Conservation (phyloP, 2,329 filamentous ascomycete genomes). For the Fusarium papillatum region DNA sequence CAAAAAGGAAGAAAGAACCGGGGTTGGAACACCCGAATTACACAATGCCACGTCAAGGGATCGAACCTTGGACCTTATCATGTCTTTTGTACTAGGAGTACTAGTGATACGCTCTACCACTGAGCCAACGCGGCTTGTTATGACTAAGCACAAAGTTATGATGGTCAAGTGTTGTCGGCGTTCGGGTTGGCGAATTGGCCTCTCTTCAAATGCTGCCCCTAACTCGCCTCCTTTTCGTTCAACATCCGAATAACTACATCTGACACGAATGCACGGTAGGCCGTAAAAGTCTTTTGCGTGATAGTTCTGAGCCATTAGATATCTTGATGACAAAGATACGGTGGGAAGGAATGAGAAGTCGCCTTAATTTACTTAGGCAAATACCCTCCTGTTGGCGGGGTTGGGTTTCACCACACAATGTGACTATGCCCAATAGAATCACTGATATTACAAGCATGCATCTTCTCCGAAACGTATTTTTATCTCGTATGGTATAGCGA, state of each 20-base stretch:
- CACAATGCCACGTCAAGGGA: neutral
- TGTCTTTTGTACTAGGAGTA: neutral
- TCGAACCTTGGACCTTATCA: conserved; percentile 3
- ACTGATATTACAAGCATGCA: neutral
- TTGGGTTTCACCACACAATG: no score
- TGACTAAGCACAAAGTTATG: neutral
- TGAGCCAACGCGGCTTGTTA: neutral
- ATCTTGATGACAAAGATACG: neutral
- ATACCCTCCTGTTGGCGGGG: neutral
- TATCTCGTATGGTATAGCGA: neutral
- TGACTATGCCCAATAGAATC: neutral
- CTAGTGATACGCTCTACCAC: conserved; percentile 2
- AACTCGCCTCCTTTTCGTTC: neutral
- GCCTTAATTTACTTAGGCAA: neutral
- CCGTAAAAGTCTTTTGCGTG: no score
- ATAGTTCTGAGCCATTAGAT: no score
- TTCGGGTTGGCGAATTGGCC: neutral
- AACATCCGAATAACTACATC: neutral
- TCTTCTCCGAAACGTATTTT: neutral
- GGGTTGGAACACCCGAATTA: neutral
- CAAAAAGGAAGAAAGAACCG: neutral
- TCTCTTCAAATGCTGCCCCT: neutral
- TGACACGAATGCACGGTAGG: no score
- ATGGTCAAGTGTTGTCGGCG: neutral
- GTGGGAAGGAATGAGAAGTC: neutral